These are phyloP conservation scores for Nemophila menziesii DNA, from an alignment of 257 asterid species.

Conservation along the genomic window DNA sequence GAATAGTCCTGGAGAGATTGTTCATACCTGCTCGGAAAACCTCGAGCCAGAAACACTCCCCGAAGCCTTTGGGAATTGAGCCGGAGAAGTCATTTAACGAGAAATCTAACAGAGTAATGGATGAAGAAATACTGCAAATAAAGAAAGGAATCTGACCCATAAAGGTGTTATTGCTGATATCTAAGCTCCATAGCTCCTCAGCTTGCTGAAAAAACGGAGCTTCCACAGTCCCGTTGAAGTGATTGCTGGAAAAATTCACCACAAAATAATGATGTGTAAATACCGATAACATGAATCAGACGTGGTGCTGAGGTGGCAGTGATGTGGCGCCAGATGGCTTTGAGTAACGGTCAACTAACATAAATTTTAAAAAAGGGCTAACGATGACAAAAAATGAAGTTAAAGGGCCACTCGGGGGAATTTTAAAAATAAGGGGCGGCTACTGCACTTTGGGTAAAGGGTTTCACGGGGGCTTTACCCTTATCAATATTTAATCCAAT, in stretches of 20 bases:
- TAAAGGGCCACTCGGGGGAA: too few species aligned
- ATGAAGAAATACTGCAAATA: conserved; percentile 36
- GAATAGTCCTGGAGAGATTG: conserved; percentile 47
- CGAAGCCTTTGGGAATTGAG: conserved; percentile 38
- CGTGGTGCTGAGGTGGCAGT: too few species aligned
- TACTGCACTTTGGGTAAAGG: too few species aligned
- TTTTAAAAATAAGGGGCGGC: too few species aligned
- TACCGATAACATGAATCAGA: too few species aligned
- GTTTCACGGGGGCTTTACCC: too few species aligned
- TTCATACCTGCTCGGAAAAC: conserved; percentile 62
- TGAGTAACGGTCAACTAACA: too few species aligned
- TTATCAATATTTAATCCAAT: not conserved
- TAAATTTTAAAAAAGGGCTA: too few species aligned
- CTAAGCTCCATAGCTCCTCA: conserved; percentile 34
- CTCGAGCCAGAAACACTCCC: conserved; percentile 36
- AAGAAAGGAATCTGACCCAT: conserved; percentile 44
- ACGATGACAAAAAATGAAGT: too few species aligned
- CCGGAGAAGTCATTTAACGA: conserved; percentile 62
- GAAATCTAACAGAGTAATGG: conserved; percentile 46
- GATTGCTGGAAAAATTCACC: conserved; percentile 61
- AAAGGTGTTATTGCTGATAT: conserved; percentile 74
- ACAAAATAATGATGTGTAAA: too few species aligned
- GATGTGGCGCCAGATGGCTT: too few species aligned
- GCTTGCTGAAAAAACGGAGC: conserved; percentile 38
- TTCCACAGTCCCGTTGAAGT: conserved; percentile 41